A percentile compares a stretch with the other conserved stretches of the same genome.
Evolutionary conservation across 1,284 basidiomycete genomes (phyloP).

Genomic region (Malassezia pachydermatis): DNA sequence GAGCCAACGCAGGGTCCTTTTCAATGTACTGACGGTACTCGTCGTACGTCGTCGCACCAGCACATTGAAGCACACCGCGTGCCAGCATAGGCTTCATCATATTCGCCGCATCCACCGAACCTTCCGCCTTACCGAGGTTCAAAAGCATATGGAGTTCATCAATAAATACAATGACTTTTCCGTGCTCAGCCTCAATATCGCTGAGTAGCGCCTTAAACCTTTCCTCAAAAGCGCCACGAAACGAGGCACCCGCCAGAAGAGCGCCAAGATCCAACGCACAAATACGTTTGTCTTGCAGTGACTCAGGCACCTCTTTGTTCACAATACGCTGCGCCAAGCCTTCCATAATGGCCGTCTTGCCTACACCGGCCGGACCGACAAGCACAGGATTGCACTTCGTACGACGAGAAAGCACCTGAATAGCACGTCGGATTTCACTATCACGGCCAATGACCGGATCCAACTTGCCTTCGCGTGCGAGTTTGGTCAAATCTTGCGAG

Average conservation of each 20-base stretch:
- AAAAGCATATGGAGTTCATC: conserved; percentile 59
- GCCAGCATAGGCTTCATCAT: conserved; percentile 50
- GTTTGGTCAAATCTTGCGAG: conserved; percentile 25
- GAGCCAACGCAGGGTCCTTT: conserved; percentile 70
- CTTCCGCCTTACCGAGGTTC: conserved; percentile 35
- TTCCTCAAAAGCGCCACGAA: conserved; percentile 95
- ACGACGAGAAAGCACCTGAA: conserved; percentile 57
- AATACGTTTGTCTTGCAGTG: conserved; percentile 52
- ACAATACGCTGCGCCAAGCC: conserved; percentile 79
- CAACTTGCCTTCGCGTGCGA: conserved; percentile 27
- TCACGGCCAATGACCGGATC: conserved; percentile 52
- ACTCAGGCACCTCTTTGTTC: conserved; percentile 72
- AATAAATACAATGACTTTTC: conserved; percentile 85
- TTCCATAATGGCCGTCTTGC: conserved; percentile 68
- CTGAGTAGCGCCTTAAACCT: conserved; percentile 77
- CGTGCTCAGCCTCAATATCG: conserved; percentile 81
- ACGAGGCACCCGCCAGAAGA: conserved; percentile 88
- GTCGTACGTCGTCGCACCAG: conserved; percentile 81
- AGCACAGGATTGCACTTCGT: conserved; percentile 65
- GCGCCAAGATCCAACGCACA: conserved; percentile 79
- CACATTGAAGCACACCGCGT: conserved; percentile 73
- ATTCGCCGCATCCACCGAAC: conserved; percentile 26
- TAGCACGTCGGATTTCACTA: conserved; percentile 72
- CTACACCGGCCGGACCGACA: conserved; percentile 49
- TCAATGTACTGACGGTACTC: conserved; percentile 93